Evolutionary conservation across 1,284 basidiomycete genomes (phyloP), one percentile per base, ranked within the genome.

Genomic region (Ceratobasidium sp.): DNA sequence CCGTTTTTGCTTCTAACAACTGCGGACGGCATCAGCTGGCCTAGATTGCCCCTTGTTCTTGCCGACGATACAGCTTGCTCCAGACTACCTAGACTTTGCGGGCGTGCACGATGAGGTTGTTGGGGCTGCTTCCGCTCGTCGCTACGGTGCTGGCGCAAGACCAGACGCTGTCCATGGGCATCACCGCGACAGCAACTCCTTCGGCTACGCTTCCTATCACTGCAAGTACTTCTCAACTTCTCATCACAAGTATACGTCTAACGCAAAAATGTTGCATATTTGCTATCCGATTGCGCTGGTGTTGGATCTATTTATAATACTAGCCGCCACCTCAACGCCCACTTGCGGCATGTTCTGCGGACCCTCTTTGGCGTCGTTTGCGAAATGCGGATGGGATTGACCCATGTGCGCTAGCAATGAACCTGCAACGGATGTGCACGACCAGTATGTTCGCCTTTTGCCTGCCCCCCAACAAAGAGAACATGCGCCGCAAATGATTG

Each of bases 371-470:
- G 64, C 64, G 64, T n/a, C 64, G 64, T 6, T 50, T 69, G 9
- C 64, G 64, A 14, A 69, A 69, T 21, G 32, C 64, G 12, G 36
- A 41, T 26, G 64, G 64, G 2, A 6, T 57, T 26, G 64, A 69
- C 41, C 64, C 64, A n/a, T 69, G 64, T 39, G 52, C 64, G 26
- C 64, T 69, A 14, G 50, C 64, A 23, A 69, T 69, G 64, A 32
- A 57, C 36, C 64, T 69, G 4, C 64, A 69, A 45, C 50, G 28
- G 36, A 69, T 23, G 23, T 69, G 64, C 39, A 69, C 64, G 23
- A 69, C 52, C 3, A 69, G 64, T 69, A 57, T 28, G 64, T 67
- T 18, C 12, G n/a, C 8, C 23, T 50, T n/a, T 50, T 26, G 5
- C 46, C n/a, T n/a, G n/a, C 46, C n/a, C n/a, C n/a, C 46, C 46